Conservation (phyloP, 164 flowering plant species). For the Euptelea pleiosperma region DNA sequence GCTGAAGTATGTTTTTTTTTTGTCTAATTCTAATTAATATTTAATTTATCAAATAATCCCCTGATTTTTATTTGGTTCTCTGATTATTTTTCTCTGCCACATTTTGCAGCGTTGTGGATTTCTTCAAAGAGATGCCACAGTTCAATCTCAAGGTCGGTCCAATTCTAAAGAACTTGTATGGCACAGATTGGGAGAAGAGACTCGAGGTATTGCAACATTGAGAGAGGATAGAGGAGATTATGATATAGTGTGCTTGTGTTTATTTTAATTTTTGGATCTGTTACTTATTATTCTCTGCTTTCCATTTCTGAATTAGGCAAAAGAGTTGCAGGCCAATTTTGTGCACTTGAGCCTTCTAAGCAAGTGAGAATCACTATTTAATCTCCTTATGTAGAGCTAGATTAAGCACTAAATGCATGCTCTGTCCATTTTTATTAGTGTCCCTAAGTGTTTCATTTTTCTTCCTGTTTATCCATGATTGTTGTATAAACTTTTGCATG, state of each 20-base stretch:
- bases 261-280: background rate
- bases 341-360: conserved; percentile 76
- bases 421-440: too few relatives aligned
- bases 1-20: conserved; percentile 52
- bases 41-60: background rate
- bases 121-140: conserved; percentile 85
- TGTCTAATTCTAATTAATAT: background rate
- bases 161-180: conserved; percentile 53
- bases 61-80: background rate
- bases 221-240: background rate
- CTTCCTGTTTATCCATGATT: background rate
- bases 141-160: conserved; percentile 72
- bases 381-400: background rate
- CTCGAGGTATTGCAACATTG: conserved; percentile 58
- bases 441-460: too few relatives aligned
- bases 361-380: conserved; percentile 49
- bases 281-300: background rate
- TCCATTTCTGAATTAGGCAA: conserved; percentile 41
- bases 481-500: too few relatives aligned
- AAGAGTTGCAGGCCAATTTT: conserved; percentile 81
- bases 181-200: conserved; percentile 84
- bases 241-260: background rate
- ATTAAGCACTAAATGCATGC: conserved; percentile 2
- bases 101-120: conserved; percentile 60
- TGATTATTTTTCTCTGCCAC: background rate